Evolutionary conservation across 257 asterid species (phyloP), one percentile per base, ranked within the genome.

Genomic region (Nicotiana undulata): DNA sequence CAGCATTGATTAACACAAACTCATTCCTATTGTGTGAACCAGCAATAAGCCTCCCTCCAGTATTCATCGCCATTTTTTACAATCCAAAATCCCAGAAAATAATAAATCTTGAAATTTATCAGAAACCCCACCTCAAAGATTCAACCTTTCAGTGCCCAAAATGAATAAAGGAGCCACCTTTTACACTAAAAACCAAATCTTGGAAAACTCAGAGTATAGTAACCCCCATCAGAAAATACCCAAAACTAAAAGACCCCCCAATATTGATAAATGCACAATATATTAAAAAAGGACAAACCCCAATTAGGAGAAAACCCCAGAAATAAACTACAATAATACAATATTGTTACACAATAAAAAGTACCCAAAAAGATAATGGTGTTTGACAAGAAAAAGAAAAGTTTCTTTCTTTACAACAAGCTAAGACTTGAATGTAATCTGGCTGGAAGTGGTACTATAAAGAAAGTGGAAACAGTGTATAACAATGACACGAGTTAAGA

Each of bases 21-120:
- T 91, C 97, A 81, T 93, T 93, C 80, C 97, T 91, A 84, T 87
- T 91, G 78, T 93, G 98, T 79, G 98, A 93, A 80, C 97, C 98
- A 85, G 96, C 93, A 83, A 92, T 88, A 61, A 93, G 96, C 85
- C 96, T 90, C 7, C 98, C 97, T 24, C 97, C 89, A 34, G 97
- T 92, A 68, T 90, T 86, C 98, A 92, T 91, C 88, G 85, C 89
- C 91, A 90, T 90, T 81, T 82, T 31, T 11, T 67, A 65, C 66
- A 49, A 40, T 15, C 68, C 84, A 31, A 44, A 55, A 31, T 59
- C 3, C 85, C 40, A 63, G 80, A 83, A 59, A n/a, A 24, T 34
- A 59, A 65, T 66, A 84, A 84, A 61, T 76, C 81, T 61, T 80
- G 76, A 83, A 88, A 63, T 67, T 84, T 81, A 84, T 68, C 87